A percentile compares a stretch with the other conserved stretches of the same genome.
phyloP scores from a whole-genome alignment of 495 filamentous ascomycete species.

The Daldinia childiae region DNA sequence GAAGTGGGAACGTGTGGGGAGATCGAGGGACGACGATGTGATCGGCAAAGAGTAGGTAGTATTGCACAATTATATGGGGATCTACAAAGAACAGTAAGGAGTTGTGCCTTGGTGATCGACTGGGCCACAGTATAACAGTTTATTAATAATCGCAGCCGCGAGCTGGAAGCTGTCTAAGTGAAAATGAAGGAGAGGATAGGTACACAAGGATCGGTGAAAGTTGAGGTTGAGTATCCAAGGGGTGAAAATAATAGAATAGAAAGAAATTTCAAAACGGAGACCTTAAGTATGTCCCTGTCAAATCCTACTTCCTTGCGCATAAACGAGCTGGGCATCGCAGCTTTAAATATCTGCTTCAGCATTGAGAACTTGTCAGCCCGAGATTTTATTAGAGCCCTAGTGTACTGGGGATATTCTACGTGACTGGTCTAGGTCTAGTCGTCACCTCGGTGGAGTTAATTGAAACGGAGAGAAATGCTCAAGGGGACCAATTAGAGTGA shows the following conservation, averaged over 20 bases:
- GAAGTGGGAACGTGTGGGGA: conserved; percentile 26
- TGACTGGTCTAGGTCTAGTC: conserved; percentile 22
- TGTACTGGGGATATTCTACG: conserved; percentile 1
- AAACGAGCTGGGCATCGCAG: conserved; percentile 16
- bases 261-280: conserved; percentile 1
- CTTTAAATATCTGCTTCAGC: conserved; percentile 24
- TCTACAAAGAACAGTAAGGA: conserved; percentile 3
- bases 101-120: conserved; percentile 11
- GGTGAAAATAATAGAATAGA: not conserved
- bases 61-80: conserved; percentile 19
- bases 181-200: conserved; percentile 1
- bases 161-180: conserved; percentile 28
- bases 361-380: conserved; percentile 1
- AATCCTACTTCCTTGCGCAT: conserved; percentile 8
- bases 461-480: conserved; percentile 32
- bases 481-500: conserved; percentile 32
- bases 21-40: conserved; percentile 10
- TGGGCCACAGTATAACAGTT: not conserved
- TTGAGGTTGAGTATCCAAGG: not conserved
- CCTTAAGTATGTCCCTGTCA: not conserved
- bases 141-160: not conserved
- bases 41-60: conserved; percentile 24
- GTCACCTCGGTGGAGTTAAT: conserved; percentile 23
- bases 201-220: not conserved
- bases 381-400: conserved; percentile 20